Conservation (phyloP, 78 protist genomes). For the Dictyostelium capitatum region DNA sequence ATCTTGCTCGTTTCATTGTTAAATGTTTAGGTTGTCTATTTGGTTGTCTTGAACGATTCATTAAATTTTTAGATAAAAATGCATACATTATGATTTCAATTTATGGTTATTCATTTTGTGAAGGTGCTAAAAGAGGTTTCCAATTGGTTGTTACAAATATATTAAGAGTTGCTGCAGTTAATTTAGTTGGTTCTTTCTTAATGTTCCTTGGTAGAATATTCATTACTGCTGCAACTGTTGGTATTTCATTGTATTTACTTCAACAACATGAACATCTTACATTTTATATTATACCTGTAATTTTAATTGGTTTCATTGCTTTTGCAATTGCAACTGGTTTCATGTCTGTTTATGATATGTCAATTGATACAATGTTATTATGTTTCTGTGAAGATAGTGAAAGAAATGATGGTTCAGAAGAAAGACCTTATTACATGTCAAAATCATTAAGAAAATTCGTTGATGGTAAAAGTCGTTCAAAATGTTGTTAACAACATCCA, state of each 20-base stretch:
- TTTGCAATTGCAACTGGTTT: conserved; percentile 80
- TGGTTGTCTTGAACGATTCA: conserved; percentile 89
- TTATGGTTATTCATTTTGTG: conserved; percentile 88
- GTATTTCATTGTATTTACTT: conserved; percentile 38
- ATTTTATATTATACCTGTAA: conserved; percentile 63
- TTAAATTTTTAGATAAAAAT: conserved; percentile 90
- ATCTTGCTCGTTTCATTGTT: conserved; percentile 51
- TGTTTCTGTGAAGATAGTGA: conserved; percentile 88
- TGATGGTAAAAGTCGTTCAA: conserved; percentile 20
- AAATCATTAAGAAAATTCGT: conserved; percentile 55
- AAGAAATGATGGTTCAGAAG: conserved; percentile 71
- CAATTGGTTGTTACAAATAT: conserved; percentile 82
- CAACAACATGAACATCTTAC: neutral
- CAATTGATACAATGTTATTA: conserved; percentile 88
- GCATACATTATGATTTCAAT: conserved; percentile 94
- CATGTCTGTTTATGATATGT: conserved; percentile 86
- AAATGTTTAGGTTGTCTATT: conserved; percentile 86
- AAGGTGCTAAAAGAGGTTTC: conserved; percentile 85
- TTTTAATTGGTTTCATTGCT: conserved; percentile 79
- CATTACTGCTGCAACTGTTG: conserved; percentile 44
- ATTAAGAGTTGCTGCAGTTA: conserved; percentile 86
- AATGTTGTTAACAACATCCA: too few species aligned
- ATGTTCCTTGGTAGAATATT: conserved; percentile 79
- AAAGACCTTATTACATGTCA: conserved; percentile 73
- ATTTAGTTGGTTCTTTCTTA: conserved; percentile 66